Evolutionary conservation across 2,329 filamentous ascomycete genomes (phyloP), one percentile per base, ranked within the genome.

Genomic region (Drechslerella coelobrocha): DNA sequence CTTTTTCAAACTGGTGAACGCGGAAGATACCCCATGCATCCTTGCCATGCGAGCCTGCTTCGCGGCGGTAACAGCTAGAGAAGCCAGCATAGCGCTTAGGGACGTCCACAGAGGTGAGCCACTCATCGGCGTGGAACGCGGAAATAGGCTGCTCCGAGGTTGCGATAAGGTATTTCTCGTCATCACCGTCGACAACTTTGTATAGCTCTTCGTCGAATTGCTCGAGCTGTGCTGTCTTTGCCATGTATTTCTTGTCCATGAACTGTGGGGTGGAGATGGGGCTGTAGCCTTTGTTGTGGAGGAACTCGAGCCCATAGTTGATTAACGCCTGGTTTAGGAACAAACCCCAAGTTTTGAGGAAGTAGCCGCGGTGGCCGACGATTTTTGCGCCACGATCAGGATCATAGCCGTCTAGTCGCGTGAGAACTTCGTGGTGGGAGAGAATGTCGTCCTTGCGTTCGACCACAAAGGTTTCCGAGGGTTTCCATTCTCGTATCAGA

Each of bases 1-100:
- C 85, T 85, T 95, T 97, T 80, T 97, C 93, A 77, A 97, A 99
- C 79, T 99, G 93, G 79, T 99, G 94, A 26, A 97, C 92, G 74
- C 94, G 89, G 85, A 97, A 99, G 72, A 97, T 91, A 62, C 94
- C 94, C 94, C 94, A 99, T 0, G 93, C 93, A 79, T 99, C 92
- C 78, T 91, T 89, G 27, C 92, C 89, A 78, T 94, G 93, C 19
- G 90, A 88, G 59, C 94, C 94, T 41, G 94, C 94, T 79, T 99
- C 94, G 81, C 95, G 92, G 75, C 94, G 86, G 83, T 96, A 99
- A 80, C 92, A 97, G 27, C 93, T 96, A 75, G 88, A 92, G 82
- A 93, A 97, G 6, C 94, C 94, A 45, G 91, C 89, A 73, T 83
- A 89, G 83, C 92, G 96, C 80, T 97, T 91, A 12, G 94, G 94